Base-by-base conservation (phyloP, 1,139 yeast genomes). In the Kluyveromyces marxianus region DNA sequence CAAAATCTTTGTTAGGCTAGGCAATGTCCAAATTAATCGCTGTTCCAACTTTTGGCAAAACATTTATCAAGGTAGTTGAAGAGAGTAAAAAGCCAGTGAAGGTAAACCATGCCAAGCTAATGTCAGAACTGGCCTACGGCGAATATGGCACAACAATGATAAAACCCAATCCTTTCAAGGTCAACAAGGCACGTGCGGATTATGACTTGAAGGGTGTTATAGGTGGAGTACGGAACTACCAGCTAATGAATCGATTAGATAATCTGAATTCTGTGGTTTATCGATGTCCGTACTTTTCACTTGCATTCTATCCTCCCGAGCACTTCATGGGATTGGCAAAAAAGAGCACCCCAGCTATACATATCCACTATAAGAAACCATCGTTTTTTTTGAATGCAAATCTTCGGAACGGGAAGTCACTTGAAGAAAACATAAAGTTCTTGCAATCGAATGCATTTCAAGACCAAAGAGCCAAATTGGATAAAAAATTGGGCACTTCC, bases 321-420 rank as follows among this genome's bases (percentile, higher is more conserved):
- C 79, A 76, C 51, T 67, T 69, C 32, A 39, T 75, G 4, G 69
- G 74, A 0, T 50, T 65, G 28, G 71, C 72, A 28, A 65, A 82
- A n/a, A 77, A 76, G 51, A 69, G 78, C 3, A 67, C 69, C 35
- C 83, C 83, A 0, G 73, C 77, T 0, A 38, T 77, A 2, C 51
- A 60, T 25, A 54, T 64, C 3, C 57, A 55, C 40, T 56, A 53
- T 33, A 49, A 51, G 24, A 14, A 14, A 14, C 57, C 66, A 8
- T 56, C 58, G 31, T 56, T 58, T 4, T 42, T 57, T 7, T 45
- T 60, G 14, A 62, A 62, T 42, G 65, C 65, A 38, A 49, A 52
- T 5, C 46, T 58, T 14, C 45, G 48, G 2, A 14, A 27, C 2
- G 37, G 48, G 21, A 38, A 50, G 31, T 51, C 48, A 39, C 44